Evolutionary conservation across 768 basidiomycete genomes (phyloP), one percentile per base, ranked within the genome.

Genomic region (Pleurotus platypus): DNA sequence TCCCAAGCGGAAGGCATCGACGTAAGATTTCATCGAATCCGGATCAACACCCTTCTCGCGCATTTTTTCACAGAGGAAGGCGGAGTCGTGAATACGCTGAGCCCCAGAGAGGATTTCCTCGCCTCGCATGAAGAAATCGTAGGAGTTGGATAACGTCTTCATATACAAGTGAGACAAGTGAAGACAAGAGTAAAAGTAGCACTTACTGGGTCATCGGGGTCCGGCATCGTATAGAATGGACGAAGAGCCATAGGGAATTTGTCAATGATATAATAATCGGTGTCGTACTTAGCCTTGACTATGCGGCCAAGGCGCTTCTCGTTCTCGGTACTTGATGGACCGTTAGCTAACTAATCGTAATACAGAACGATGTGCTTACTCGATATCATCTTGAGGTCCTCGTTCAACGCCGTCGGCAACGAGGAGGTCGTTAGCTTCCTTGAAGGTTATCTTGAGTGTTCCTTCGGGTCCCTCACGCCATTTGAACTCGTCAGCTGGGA

Each of bases 101-200:
- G 96, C 97, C 13, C 97, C 97, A 3, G 96, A 98, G 40, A 98
- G 80, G 66, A 99, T 98, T 72, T 99, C 97, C 74, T 99, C 94
- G 9, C 97, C 97, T 30, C 97, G 85, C 96, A 99, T 98, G 83
- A 99, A 98, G 76, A 99, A 98, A 75, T 99, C 97, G 72, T 98
- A 99, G 20, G 97, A 98, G 74, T 98, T 98, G 50, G 97, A 98
- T 40, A 97, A 78, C 6, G 84, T 86, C 89, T 95, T 27, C 26
- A 48, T 47, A 42, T 16, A 27, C 60, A 18, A 59, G 63, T 55
- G 39, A 40, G 35, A 60, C 47, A 45, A 47, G 51, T 59, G 51
- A 59, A 15, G 50, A 40, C 37, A 38, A 46, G 46, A 30, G 43
- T 35, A 43, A 8, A 49, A 15, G 9, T 26, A 49, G 55, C 26